Evolutionary conservation across 306 rosid species (phyloP).

Genomic region (Vigna radiata): DNA sequence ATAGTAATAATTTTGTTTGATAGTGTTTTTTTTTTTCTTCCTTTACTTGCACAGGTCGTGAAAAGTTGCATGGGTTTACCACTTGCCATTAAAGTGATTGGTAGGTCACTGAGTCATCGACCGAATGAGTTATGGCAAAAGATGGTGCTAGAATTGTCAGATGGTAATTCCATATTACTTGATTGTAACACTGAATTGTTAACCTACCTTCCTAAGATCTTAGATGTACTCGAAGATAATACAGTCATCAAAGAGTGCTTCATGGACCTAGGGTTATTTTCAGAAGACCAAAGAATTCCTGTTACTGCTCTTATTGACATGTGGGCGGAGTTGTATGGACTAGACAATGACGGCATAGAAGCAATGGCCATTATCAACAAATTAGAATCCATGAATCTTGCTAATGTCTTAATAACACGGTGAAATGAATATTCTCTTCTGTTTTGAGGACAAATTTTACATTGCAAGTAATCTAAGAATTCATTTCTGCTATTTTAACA

Average conservation of each 20-base stretch:
- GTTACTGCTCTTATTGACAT: conserved; percentile 64
- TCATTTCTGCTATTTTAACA: conserved; percentile 40
- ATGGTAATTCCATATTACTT: conserved; percentile 50
- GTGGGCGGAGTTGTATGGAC: conserved; percentile 55
- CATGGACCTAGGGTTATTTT: conserved; percentile 75
- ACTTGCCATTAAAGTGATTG: conserved; percentile 57
- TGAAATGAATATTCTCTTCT: conserved; percentile 30
- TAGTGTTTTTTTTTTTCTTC: too few species aligned
- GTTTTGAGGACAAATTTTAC: not conserved
- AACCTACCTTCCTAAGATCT: conserved; percentile 48
- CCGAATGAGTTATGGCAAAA: conserved; percentile 53
- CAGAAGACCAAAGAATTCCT: conserved; percentile 68
- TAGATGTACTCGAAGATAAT: conserved; percentile 54
- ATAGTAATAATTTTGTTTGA: too few species aligned
- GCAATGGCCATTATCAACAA: conserved; percentile 44
- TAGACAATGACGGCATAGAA: conserved; percentile 49
- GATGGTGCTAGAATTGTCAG: conserved; percentile 46
- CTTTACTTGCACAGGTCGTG: conserved; percentile 54
- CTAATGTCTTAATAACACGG: conserved; percentile 59
- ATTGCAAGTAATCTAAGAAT: not conserved
- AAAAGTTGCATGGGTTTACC: conserved; percentile 61
- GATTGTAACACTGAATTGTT: conserved; percentile 51
- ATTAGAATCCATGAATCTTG: conserved; percentile 56
- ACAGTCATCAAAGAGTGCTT: conserved; percentile 61
- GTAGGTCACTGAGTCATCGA: conserved; percentile 50